Evolutionary conservation across 2,329 filamentous ascomycete species (phyloP).

Genomic region (Venturia carpophila): DNA sequence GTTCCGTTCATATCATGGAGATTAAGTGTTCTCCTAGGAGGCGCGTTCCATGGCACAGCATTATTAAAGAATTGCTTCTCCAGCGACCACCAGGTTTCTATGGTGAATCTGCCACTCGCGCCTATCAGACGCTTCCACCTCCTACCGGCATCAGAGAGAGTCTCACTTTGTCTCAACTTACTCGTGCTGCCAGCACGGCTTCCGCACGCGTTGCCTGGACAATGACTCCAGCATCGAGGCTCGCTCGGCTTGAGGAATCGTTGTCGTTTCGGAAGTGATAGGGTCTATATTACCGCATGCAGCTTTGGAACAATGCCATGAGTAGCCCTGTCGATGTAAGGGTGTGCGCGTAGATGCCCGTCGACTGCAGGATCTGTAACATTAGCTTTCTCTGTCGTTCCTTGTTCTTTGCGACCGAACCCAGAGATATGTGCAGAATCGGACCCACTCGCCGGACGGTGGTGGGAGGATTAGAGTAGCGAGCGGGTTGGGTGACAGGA

Average conservation of each 20-base stretch:
- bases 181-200: not conserved
- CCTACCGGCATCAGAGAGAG: not conserved
- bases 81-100: not conserved
- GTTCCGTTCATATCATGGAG: not conserved
- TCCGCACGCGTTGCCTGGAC: not conserved
- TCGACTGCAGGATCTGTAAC: constrained; percentile 12
- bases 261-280: not conserved
- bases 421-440: not conserved
- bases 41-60: not conserved
- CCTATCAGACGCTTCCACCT: not conserved
- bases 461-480: not conserved
- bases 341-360: not conserved
- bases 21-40: not conserved
- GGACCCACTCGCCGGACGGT: not conserved
- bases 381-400: not conserved
- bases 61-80: not conserved
- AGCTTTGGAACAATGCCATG: not conserved
- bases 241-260: not conserved
- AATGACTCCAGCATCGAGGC: not conserved
- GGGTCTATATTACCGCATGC: constrained; percentile 9
- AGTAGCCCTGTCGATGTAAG: not conserved
- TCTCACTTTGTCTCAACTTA: not conserved
- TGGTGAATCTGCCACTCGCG: not conserved
- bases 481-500: not conserved
- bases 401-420: not conserved